These are phyloP conservation scores for Paraconiothyrium brasiliense DNA, from an alignment of 2,329 filamentous ascomycete genomes.

Conservation along the genomic window DNA sequence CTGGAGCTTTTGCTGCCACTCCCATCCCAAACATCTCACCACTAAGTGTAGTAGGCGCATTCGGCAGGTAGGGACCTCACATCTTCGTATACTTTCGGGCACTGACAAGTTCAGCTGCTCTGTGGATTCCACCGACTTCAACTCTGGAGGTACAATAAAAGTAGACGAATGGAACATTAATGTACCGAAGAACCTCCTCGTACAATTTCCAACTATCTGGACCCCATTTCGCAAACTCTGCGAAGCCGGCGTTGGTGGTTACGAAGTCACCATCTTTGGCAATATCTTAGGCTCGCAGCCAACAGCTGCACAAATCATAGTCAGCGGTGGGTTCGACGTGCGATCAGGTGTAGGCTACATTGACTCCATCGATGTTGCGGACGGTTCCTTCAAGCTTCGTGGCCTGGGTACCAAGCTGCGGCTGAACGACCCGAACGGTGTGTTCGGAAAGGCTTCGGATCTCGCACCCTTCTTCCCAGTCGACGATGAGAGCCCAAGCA, in stretches of 20 bases:
- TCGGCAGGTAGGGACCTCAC: conserved; percentile 35
- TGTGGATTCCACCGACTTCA: conserved; percentile 43
- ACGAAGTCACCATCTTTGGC: conserved; percentile 47
- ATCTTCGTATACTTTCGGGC: neutral
- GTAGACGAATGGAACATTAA: conserved; percentile 58
- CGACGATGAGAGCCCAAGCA: conserved; percentile 60
- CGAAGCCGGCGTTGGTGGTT: conserved; percentile 29
- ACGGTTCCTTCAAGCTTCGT: conserved; percentile 50
- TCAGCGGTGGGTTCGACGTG: conserved; percentile 48
- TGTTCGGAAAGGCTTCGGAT: conserved; percentile 45
- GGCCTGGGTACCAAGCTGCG: conserved; percentile 46
- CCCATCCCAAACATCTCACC: conserved; percentile 34
- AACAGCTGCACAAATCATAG: conserved; percentile 52
- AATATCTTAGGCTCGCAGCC: conserved; percentile 50
- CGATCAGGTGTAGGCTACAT: conserved; percentile 51
- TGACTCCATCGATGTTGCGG: conserved; percentile 40
- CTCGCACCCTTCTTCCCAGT: conserved; percentile 55
- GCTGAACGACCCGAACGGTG: conserved; percentile 58
- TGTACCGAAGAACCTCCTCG: conserved; percentile 61
- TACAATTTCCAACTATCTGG: conserved; percentile 59
- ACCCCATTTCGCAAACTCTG: conserved; percentile 53
- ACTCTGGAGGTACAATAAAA: conserved; percentile 57
- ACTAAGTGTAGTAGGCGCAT: conserved; percentile 38
- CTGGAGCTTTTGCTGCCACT: conserved; percentile 29
- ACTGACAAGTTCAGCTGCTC: conserved; percentile 21